Base-by-base conservation (phyloP, 768 basidiomycete species). In the Xerocomus potaroensis region DNA sequence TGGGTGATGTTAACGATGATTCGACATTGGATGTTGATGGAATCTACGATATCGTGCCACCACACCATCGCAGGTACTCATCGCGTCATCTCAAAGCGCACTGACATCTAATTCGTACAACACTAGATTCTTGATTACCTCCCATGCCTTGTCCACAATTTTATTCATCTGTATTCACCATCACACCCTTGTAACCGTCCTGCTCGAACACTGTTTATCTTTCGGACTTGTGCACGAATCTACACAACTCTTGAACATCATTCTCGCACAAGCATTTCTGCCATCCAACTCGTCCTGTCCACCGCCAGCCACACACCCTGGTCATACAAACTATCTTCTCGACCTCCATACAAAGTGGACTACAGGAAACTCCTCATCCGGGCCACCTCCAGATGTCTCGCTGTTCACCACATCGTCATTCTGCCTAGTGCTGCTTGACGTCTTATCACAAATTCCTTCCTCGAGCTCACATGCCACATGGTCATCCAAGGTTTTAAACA, bases 1-100 rank as follows among this genome's bases (percentile, higher is more conserved):
- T 41, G 6, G 46, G 33, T 2, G 50, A 53, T 18, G 59, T 55
- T 8, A 62, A 65, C 32, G 56, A 60, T 10, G 64, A 59, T 15
- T 22, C 41, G 26, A 30, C 43, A 9, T 53, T 64, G 30, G 49
- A 65, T 15, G 44, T 65, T 27, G 64, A 76, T 46, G 61, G 66
- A 12, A 51, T 83, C 6, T 82, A 81, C 47, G 78, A 80, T 23
- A 57, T 68, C 2, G 69, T 83, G 39, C 80, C 80, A 22, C 46
- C 63, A n/a, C 68, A 73, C 24, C 74, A 73, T 59, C 72, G 81
- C 48, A 71, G 72, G 82, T 81, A 56, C 45, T 30, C 39, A 27
- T 56, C 21, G 14, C 10, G n/a, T 49, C n/a, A 8, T 41, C 22
- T 19, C 9, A 9, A 2, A 47, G 66, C 48, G n/a, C 19, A 19